Conservation (phyloP, 805 yeast species). For the Zygotorulaspora danielsina region DNA sequence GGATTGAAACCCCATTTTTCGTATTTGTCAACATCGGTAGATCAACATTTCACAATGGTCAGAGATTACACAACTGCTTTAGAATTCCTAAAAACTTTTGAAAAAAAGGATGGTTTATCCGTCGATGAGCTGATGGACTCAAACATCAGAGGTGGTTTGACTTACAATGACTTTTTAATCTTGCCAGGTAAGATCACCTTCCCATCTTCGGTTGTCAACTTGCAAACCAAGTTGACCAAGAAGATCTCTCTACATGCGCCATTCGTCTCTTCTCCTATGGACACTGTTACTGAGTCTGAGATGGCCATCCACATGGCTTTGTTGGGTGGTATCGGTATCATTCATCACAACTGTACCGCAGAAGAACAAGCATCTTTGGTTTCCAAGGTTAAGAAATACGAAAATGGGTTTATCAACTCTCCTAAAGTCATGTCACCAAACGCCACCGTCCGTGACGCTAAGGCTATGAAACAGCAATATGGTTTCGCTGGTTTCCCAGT, state of each 20-base stretch:
- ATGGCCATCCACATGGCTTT: constrained; percentile 99
- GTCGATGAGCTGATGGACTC: constrained; percentile 87
- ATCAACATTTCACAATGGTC: constrained; percentile 9
- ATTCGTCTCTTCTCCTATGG: constrained; percentile 98
- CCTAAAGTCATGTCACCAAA: constrained; percentile 82
- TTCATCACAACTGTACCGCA: constrained; percentile 94
- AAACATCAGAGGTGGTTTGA: constrained; percentile 85
- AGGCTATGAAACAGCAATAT: constrained; percentile 57
- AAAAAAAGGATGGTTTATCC: constrained; percentile 78
- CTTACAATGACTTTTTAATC: constrained; percentile 93
- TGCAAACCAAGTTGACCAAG: constrained; percentile 87
- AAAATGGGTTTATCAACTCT: constrained; percentile 94
- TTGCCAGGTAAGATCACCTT: constrained; percentile 92
- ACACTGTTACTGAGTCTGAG: constrained; percentile 93
- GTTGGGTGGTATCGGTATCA: constrained; percentile 97
- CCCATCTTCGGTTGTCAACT: constrained; percentile 69
- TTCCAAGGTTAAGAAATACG: constrained; percentile 90
- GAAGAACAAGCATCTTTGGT: constrained; percentile 99
- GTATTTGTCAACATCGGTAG: not conserved
- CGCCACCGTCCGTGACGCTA: constrained; percentile 76
- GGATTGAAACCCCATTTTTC: constrained; percentile 1
- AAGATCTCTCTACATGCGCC: constrained; percentile 90
- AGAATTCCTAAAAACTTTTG: constrained; percentile 59
- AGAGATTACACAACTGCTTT: constrained; percentile 58
- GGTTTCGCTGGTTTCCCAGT: constrained; percentile 99